phyloP scores from a whole-genome alignment of 495 filamentous ascomycete genomes.

The Recurvomyces mirabilis region DNA sequence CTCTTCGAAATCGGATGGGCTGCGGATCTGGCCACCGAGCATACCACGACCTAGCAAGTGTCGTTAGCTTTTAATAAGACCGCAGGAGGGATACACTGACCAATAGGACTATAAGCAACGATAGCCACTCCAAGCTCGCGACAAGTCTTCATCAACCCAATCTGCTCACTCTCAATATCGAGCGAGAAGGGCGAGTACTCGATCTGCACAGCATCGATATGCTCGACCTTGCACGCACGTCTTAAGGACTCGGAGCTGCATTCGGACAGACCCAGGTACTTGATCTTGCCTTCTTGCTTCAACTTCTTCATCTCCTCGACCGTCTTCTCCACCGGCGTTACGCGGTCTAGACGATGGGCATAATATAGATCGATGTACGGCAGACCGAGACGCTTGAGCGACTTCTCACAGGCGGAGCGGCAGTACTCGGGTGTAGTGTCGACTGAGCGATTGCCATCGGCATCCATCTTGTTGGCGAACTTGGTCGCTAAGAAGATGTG shows the following conservation, averaged over 20 bases:
- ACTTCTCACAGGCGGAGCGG: conserved; percentile 16
- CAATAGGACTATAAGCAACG: conserved; percentile 46
- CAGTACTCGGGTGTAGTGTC: conserved; percentile 24
- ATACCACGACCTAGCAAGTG: conserved; percentile 48
- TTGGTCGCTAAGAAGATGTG: conserved; percentile 28
- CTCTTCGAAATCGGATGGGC: conserved; percentile 36
- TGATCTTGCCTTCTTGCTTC: conserved; percentile 46
- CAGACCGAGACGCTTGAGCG: conserved; percentile 21
- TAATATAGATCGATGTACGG: conserved; percentile 41
- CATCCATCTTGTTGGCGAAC: conserved; percentile 19
- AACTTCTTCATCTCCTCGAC: conserved; percentile 38
- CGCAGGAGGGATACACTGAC: background rate
- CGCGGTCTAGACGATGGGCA: conserved; percentile 41
- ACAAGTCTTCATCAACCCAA: conserved; percentile 40
- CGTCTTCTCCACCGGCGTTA: conserved; percentile 54
- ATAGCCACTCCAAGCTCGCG: conserved; percentile 52
- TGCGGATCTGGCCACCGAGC: conserved; percentile 39
- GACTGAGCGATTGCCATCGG: conserved; percentile 8
- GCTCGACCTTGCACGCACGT: conserved; percentile 47
- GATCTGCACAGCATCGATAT: conserved; percentile 49
- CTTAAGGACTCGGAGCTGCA: conserved; percentile 45
- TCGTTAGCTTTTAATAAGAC: no score
- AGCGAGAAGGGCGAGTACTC: conserved; percentile 50
- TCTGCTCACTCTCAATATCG: conserved; percentile 42
- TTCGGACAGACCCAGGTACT: conserved; percentile 48